Conservation (phyloP, 306 rosid genomes). For the Crotalaria pallida region DNA sequence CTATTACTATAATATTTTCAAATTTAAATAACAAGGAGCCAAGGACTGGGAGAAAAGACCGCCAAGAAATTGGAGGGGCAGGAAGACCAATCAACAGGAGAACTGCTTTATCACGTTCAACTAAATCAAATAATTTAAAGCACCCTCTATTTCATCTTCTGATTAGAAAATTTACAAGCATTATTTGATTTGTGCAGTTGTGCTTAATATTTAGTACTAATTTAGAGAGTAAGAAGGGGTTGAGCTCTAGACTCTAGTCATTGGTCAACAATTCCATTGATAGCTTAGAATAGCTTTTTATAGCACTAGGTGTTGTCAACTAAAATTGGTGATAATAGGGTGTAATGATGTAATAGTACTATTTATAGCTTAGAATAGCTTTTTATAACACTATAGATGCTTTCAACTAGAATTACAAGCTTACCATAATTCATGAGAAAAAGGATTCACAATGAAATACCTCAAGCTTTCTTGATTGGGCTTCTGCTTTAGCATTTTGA, state of each 20-base stretch:
- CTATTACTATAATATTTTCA: not conserved
- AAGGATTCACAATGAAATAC: conserved; percentile 33
- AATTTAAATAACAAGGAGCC: not conserved
- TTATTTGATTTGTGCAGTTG: too few relatives aligned
- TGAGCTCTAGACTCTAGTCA: not conserved
- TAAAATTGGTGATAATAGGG: not conserved
- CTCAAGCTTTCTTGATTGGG: conserved; percentile 95
- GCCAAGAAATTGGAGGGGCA: not conserved
- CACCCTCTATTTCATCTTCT: not conserved
- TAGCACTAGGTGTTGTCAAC: not conserved
- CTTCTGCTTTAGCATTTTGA: conserved; percentile 98
- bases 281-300: not conserved
- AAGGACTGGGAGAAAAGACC: not conserved
- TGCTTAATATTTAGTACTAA: too few relatives aligned
- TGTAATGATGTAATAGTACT: too few relatives aligned
- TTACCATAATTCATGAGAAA: not conserved
- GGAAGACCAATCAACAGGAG: not conserved
- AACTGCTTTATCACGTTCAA: not conserved
- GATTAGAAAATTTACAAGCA: not conserved
- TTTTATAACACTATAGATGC: not conserved
- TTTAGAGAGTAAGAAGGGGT: not conserved
- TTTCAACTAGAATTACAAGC: not conserved
- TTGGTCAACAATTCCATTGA: not conserved
- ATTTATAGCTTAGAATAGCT: not conserved
- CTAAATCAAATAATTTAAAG: not conserved